A percentile compares a stretch with the other conserved stretches of the same genome.
Conservation (phyloP, 371 early-diverging fungal genomes). For the Apophysomyces trapeziformis region DNA sequence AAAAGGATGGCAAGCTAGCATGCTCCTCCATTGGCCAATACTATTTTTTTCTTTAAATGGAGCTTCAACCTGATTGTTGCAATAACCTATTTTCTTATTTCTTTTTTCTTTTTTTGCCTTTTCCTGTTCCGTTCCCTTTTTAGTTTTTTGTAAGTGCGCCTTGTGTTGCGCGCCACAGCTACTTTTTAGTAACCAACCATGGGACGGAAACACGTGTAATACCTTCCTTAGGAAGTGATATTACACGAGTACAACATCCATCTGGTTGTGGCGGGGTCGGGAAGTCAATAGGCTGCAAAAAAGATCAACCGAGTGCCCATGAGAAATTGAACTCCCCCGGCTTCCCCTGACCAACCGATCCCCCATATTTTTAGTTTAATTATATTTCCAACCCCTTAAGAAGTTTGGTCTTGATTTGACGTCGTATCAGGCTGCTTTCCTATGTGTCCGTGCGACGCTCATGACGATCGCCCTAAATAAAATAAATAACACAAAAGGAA, state of each 20-base stretch:
- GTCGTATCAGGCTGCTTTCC: too few species aligned
- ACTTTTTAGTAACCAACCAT: constrained; percentile 10
- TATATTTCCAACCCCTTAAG: too few species aligned
- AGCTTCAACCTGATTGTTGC: constrained; percentile 5
- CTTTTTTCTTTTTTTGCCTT: not conserved
- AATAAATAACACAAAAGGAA: too few species aligned
- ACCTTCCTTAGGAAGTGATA: not conserved
- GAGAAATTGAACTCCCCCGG: not conserved
- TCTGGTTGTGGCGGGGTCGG: constrained; percentile 10
- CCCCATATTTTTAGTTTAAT: not conserved
- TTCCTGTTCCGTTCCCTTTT: not conserved
- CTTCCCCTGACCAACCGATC: not conserved
- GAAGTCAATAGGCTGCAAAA: not conserved
- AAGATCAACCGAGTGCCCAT: constrained; percentile 11
- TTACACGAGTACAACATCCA: constrained; percentile 3
- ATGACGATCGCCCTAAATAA: too few species aligned
- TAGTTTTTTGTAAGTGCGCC: not conserved
- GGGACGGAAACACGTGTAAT: not conserved
- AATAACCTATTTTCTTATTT: not conserved
- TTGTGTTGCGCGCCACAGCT: constrained; percentile 9
- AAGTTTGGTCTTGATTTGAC: too few species aligned
- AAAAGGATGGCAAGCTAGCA: not conserved
- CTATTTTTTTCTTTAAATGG: constrained; percentile 11
- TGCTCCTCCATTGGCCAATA: constrained; percentile 9
- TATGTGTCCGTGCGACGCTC: too few species aligned